Percentiles rank a stretch among this genome's conserved stretches.
phyloP scores from a whole-genome alignment of 106 monocot genomes.

The Dendrobium chrysotoxum region DNA sequence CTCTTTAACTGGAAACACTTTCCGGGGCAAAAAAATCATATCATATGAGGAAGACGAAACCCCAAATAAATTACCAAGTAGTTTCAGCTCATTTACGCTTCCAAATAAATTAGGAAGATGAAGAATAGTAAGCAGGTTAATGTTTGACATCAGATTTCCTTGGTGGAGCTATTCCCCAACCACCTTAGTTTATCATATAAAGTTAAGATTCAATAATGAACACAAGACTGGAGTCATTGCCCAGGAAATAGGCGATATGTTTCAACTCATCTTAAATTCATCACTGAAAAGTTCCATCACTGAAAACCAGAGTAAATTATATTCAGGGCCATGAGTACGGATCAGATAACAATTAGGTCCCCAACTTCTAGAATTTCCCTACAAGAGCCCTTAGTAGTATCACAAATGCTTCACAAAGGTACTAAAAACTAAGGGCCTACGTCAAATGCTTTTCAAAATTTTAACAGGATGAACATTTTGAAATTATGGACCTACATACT shows the following conservation, averaged over 20 bases:
- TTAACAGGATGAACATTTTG: neutral
- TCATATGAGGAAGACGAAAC: neutral
- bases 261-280: neutral
- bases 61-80: neutral
- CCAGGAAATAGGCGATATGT: neutral
- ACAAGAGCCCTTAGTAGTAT: neutral
- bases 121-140: neutral
- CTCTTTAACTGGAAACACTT: neutral
- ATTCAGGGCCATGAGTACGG: neutral
- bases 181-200: neutral
- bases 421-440: neutral
- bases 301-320: neutral
- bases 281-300: neutral
- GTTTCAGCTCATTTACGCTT: neutral
- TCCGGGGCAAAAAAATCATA: neutral
- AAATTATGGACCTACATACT: neutral
- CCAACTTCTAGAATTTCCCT: neutral
- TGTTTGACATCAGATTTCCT: neutral
- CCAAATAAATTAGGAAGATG: neutral
- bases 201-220: neutral
- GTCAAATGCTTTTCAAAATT: neutral
- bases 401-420: neutral
- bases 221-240: neutral
- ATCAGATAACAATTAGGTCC: neutral
- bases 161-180: neutral